Evolutionary conservation across 169 alveolate genomes (phyloP).

Genomic region (Eimeria tenella): DNA sequence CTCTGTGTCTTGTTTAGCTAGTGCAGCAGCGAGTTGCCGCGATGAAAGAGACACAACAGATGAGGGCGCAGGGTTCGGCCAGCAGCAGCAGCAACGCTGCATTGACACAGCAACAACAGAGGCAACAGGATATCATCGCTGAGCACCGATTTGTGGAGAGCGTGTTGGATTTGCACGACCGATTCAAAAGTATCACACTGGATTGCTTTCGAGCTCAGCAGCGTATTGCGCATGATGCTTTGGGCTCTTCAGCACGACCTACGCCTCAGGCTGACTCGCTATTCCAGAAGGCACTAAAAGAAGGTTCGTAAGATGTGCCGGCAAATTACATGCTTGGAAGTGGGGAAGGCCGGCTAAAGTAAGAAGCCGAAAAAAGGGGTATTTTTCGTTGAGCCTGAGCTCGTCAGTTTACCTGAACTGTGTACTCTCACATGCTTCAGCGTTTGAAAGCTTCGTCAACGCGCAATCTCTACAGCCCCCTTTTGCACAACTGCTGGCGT

Average conservation of each 20-base stretch:
- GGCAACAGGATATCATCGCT: constrained; percentile 61
- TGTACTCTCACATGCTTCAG: constrained; percentile 44
- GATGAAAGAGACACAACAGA: constrained; percentile 76
- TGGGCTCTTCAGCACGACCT: constrained; percentile 51
- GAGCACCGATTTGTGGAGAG: constrained; percentile 77
- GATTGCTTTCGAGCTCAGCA: constrained; percentile 77
- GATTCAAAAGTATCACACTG: constrained; percentile 58
- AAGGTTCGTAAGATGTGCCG: constrained; percentile 66
- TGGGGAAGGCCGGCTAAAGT: no score
- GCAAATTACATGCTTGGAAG: no score
- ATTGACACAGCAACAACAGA: constrained; percentile 57
- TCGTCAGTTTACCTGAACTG: no score
- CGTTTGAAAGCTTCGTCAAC: constrained; percentile 79
- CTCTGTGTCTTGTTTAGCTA: constrained; percentile 13
- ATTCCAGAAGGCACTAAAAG: constrained; percentile 81
- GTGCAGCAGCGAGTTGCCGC: constrained; percentile 65
- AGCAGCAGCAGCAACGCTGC: constrained; percentile 65
- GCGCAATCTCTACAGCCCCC: constrained; percentile 71
- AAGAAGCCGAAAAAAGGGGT: no score
- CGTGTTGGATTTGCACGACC: constrained; percentile 75
- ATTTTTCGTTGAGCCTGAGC: no score
- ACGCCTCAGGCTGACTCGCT: constrained; percentile 79
- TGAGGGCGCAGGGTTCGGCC: constrained; percentile 70
- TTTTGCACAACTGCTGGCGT: constrained; percentile 76
- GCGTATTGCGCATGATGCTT: constrained; percentile 30